Percentiles rank a stretch among this genome's conserved stretches.
phyloP scores from a whole-genome alignment of 257 asterid species.

The Scutellaria minor region DNA sequence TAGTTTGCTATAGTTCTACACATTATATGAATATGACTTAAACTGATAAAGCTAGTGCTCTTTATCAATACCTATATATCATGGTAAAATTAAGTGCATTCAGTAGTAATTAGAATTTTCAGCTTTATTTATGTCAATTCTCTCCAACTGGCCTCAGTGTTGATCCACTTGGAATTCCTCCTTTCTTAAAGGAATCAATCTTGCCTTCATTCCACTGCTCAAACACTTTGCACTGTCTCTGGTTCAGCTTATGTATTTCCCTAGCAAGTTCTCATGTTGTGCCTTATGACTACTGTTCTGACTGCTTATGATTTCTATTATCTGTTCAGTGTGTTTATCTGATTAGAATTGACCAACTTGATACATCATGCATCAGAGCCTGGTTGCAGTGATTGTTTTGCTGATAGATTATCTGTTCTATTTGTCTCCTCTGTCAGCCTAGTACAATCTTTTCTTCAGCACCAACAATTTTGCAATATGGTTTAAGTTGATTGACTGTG shows the following conservation, averaged over 20 bases:
- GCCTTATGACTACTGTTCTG: slow-evolving; percentile 9
- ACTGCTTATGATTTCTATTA: slow-evolving; percentile 6
- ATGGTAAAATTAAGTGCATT: slow-evolving; percentile 14
- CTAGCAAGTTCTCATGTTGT: slow-evolving; percentile 4
- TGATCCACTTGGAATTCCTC: background rate
- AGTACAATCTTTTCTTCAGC: slow-evolving; percentile 20
- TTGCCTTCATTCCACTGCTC: no score
- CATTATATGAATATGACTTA: background rate
- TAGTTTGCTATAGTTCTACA: background rate
- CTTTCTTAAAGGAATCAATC: background rate
- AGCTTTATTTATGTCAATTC: slow-evolving; percentile 13
- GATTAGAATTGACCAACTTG: background rate
- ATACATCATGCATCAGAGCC: background rate
- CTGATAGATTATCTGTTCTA: background rate
- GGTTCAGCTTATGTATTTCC: background rate
- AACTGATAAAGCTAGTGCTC: background rate
- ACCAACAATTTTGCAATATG: background rate
- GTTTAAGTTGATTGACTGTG: slow-evolving; percentile 10
- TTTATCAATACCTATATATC: background rate
- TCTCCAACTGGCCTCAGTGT: slow-evolving; percentile 7
- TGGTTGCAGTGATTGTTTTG: background rate
- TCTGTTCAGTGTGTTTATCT: slow-evolving; percentile 1
- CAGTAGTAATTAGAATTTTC: slow-evolving; percentile 10
- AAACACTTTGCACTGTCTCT: no score
- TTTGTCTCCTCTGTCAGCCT: background rate